Evolutionary conservation across 495 filamentous ascomycete species (phyloP).

Genomic region (Cercophora samala): DNA sequence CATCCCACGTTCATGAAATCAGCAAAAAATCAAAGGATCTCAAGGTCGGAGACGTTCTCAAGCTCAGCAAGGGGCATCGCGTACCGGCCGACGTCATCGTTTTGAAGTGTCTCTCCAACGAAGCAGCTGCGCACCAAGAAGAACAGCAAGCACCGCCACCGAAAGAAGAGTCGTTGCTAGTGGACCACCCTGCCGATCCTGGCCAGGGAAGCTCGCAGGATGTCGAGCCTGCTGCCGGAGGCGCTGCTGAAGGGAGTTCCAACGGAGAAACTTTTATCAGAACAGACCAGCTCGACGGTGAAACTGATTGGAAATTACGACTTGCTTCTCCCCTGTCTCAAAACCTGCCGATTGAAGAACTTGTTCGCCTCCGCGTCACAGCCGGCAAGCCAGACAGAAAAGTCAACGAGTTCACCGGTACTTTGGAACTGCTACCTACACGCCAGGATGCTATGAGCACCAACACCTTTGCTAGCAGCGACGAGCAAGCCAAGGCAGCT

Average conservation of each 20-base stretch:
- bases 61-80: constrained; percentile 83
- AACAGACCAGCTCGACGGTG: constrained; percentile 96
- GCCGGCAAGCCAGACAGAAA: constrained; percentile 86
- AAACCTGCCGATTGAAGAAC: constrained; percentile 60
- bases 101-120: constrained; percentile 73
- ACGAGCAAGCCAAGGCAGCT: constrained; percentile 48
- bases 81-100: constrained; percentile 95
- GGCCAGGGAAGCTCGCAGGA: constrained; percentile 29
- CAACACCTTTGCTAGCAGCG: constrained; percentile 29
- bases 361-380: constrained; percentile 69
- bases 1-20: constrained; percentile 56
- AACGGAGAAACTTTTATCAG: constrained; percentile 92
- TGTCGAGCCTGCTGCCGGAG: constrained; percentile 5
- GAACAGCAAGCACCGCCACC: constrained; percentile 28
- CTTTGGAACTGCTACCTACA: constrained; percentile 59
- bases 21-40: constrained; percentile 81
- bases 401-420: constrained; percentile 91
- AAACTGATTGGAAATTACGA: constrained; percentile 98
- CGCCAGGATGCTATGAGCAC: constrained; percentile 36
- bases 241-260: constrained; percentile 31
- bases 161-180: constrained; percentile 38
- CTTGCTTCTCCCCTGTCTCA: constrained; percentile 83
- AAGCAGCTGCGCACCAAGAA: constrained; percentile 39
- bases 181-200: constrained; percentile 36
- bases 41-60: constrained; percentile 91